phyloP scores from a whole-genome alignment of 257 asterid species.

The Solanum bulbocastanum region DNA sequence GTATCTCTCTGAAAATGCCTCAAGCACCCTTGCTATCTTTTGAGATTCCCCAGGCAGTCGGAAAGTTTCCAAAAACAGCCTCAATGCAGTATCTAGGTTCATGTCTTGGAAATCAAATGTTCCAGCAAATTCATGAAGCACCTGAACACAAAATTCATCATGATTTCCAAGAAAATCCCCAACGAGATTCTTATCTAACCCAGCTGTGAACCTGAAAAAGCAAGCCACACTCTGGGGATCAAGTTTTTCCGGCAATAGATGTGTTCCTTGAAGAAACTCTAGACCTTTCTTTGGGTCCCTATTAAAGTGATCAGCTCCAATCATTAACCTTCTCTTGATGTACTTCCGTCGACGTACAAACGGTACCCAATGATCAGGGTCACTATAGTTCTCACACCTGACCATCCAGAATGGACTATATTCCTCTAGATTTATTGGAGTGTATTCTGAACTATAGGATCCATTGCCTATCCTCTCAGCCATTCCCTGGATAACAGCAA shows the following conservation, averaged over 20 bases:
- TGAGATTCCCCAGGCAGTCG: slow-evolving; percentile 98
- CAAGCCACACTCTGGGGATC: slow-evolving; percentile 99
- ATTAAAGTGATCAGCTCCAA: slow-evolving; percentile 96
- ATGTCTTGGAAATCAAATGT: slow-evolving; percentile 93
- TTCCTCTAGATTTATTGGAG: slow-evolving; percentile 57
- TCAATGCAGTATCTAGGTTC: slow-evolving; percentile 86
- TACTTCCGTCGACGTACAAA: slow-evolving; percentile 76
- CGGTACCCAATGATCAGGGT: slow-evolving; percentile 91
- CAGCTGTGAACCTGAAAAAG: slow-evolving; percentile 92
- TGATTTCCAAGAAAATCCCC: slow-evolving; percentile 99
- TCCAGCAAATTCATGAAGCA: slow-evolving; percentile 90
- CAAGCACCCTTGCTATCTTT: slow-evolving; percentile 95
- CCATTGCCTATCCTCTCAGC: slow-evolving; percentile 97
- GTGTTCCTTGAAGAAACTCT: slow-evolving; percentile 93
- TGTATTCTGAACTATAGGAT: slow-evolving; percentile 47
- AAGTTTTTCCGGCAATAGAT: slow-evolving; percentile 89
- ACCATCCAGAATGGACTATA: slow-evolving; percentile 95
- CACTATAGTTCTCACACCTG: slow-evolving; percentile 71
- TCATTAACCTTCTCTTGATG: slow-evolving; percentile 86
- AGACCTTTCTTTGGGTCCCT: slow-evolving; percentile 96
- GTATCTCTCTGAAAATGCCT: slow-evolving; percentile 93
- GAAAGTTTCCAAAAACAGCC: slow-evolving; percentile 89
- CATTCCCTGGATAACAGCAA: slow-evolving; percentile 98
- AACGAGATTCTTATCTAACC: slow-evolving; percentile 91
- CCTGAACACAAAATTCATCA: slow-evolving; percentile 95